phyloP scores from a whole-genome alignment of 1,284 basidiomycete species.

The Phellopilus nigrolimitatus region DNA sequence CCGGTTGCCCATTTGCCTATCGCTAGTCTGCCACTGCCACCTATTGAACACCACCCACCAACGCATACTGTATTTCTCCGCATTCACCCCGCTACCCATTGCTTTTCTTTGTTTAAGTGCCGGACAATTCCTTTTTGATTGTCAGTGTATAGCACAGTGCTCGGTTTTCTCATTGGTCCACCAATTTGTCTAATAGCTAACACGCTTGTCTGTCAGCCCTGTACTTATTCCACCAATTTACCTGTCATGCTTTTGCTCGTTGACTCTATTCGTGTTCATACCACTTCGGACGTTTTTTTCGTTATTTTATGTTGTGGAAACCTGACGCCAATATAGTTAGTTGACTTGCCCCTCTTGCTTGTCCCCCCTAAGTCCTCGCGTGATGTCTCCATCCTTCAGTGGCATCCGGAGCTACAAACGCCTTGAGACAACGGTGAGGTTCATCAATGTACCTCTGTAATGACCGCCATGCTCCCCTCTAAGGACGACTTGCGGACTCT shows the following conservation, averaged over 20 bases:
- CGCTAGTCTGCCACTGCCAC: constrained; percentile 17
- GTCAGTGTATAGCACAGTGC: constrained; percentile 19
- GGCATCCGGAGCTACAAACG: no score
- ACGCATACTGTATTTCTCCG: constrained; percentile 21
- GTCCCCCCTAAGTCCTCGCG: no score
- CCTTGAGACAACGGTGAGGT: no score
- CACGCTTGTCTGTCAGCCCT: constrained; percentile 19
- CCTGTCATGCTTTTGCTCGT: background rate
- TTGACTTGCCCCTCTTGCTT: background rate
- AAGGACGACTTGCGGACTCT: constrained; percentile 12
- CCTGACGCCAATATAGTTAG: background rate
- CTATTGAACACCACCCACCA: constrained; percentile 8
- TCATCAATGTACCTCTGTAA: background rate
- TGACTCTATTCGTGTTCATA: constrained; percentile 5
- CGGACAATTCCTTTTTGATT: constrained; percentile 17
- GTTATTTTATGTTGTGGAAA: constrained; percentile 18
- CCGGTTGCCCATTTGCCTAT: constrained; percentile 8
- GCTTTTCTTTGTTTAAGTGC: constrained; percentile 13
- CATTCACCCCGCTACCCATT: constrained; percentile 11
- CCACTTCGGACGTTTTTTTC: constrained; percentile 1
- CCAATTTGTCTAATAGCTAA: constrained; percentile 20
- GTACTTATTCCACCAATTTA: constrained; percentile 12
- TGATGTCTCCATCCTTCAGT: no score
- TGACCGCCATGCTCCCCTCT: constrained; percentile 7
- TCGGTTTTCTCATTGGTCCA: constrained; percentile 16